Conservation (phyloP, 345 rosid species). For the Linum lewisii region DNA sequence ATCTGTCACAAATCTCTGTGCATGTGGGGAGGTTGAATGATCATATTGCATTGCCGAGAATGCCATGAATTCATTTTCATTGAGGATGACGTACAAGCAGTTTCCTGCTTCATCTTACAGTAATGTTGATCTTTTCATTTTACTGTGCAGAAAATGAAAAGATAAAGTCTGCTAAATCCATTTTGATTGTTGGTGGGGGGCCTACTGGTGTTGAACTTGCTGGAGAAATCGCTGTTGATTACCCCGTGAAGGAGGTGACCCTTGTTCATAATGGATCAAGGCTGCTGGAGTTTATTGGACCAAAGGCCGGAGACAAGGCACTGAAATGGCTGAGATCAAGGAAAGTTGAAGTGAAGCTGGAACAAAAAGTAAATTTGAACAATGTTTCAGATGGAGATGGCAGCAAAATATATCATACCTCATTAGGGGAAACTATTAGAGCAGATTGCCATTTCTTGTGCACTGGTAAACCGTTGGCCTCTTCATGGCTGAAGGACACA, state of each 20-base stretch:
- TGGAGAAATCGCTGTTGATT: constrained; percentile 11
- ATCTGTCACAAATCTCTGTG: too few species aligned
- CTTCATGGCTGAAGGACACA: constrained; percentile 61
- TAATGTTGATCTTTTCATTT: too few species aligned
- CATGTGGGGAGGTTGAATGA: too few species aligned
- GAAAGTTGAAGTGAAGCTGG: constrained; percentile 62
- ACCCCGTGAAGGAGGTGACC: constrained; percentile 51
- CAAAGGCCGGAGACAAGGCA: constrained; percentile 58
- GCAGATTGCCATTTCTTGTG: constrained; percentile 83
- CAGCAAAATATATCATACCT: constrained; percentile 34
- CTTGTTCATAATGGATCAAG: constrained; percentile 73
- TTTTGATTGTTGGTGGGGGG: constrained; percentile 9
- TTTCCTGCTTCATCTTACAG: too few species aligned
- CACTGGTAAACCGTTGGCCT: constrained; percentile 46
- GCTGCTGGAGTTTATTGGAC: constrained; percentile 65
- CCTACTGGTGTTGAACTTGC: constrained; percentile 12
- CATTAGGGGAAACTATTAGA: constrained; percentile 47
- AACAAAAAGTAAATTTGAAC: constrained; percentile 52
- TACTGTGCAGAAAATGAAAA: constrained; percentile 52
- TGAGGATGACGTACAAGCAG: too few species aligned
- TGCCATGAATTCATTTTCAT: too few species aligned
- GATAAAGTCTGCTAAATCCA: not conserved
- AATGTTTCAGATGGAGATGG: constrained; percentile 31
- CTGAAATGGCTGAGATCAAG: constrained; percentile 55
- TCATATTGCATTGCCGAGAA: too few species aligned